Base-by-base conservation (phyloP, 768 basidiomycete species). In the Hortiboletus flavorubellus region DNA sequence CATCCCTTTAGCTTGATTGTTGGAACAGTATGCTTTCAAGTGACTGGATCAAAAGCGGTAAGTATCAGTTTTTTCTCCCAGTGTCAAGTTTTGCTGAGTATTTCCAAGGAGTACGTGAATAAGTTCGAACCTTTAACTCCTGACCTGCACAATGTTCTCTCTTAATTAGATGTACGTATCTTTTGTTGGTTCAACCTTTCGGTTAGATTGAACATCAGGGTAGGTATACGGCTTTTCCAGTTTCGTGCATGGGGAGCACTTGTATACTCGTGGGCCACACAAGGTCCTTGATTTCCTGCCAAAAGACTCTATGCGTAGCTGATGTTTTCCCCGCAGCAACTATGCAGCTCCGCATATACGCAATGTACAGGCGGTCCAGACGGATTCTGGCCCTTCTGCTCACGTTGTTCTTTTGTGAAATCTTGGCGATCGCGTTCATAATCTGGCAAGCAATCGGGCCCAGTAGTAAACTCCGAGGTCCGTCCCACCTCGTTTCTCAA, bases 221-320 rank as follows among this genome's bases (percentile, higher is more conserved):
- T 43, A 70, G 69, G 69, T 26, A 55, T 60, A 48, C 62, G 45
- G 7, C 63, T 72, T 38, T 70, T 72, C 49, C 51, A 58, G 46
- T 64, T 70, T 48, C 70, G 70, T 41, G 67, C 68, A 31, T 70
- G 69, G 70, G 69, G 69, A 18, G 63, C 70, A 29, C 66, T 72
- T 18, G 48, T 29, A 30, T 70, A 64, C 34, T 60, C 70, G 15
- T 72, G 69, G 69, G 59, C 64, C 5, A 72, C 68, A 29, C 69
- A 70, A 61, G 64, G 69, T 70, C 2, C n/a, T 41, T n/a, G 31
- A 14, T 48, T 49, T 39, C 23, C 18, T 7, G n/a, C 18, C 34
- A 30, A 42, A 26, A 2, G 14, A 38, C 43, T 29, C 5, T 26
- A 8, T 18, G 18, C 5, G 8, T 51, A 18, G 30, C 52, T 66